Conservation (phyloP, 257 asterid genomes). For the Solanum chaucha region DNA sequence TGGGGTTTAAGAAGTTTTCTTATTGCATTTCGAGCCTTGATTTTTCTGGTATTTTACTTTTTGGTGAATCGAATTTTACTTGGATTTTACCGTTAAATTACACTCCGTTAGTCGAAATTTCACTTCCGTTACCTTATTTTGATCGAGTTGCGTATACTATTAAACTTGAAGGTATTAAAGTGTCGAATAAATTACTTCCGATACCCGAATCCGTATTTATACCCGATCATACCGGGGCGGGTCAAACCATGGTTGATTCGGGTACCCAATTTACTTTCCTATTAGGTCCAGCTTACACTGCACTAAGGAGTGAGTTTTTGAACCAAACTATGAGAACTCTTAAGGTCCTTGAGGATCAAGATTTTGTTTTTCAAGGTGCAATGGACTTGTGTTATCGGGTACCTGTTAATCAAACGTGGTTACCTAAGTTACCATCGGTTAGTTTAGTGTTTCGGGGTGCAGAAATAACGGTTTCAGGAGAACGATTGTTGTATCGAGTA, state of each 20-base stretch:
- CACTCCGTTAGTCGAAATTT: conserved; percentile 62
- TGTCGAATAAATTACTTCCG: conserved; percentile 31
- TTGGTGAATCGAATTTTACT: conserved; percentile 60
- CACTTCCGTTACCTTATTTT: conserved; percentile 75
- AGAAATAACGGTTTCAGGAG: conserved; percentile 40
- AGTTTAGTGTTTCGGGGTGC: conserved; percentile 64
- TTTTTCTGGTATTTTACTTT: conserved; percentile 49
- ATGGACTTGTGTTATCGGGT: conserved; percentile 65
- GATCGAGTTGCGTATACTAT: conserved; percentile 80
- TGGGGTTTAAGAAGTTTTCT: conserved; percentile 71
- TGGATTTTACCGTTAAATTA: conserved; percentile 55
- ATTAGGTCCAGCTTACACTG: conserved; percentile 66
- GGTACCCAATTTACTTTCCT: conserved; percentile 95
- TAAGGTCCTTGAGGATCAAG: conserved; percentile 61
- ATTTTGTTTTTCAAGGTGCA: conserved; percentile 77
- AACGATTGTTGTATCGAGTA: conserved; percentile 46
- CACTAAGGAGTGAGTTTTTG: conserved; percentile 40
- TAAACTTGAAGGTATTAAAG: conserved; percentile 75
- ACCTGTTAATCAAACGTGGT: conserved; percentile 13
- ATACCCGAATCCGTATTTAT: conserved; percentile 56
- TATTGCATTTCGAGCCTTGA: conserved; percentile 78
- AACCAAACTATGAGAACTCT: conserved; percentile 29
- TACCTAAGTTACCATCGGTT: conserved; percentile 57
- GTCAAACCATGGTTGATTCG: conserved; percentile 94
- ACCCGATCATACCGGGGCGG: conserved; percentile 97